Conservation (phyloP, 345 rosid species). For the Eucalyptus dawsonii region DNA sequence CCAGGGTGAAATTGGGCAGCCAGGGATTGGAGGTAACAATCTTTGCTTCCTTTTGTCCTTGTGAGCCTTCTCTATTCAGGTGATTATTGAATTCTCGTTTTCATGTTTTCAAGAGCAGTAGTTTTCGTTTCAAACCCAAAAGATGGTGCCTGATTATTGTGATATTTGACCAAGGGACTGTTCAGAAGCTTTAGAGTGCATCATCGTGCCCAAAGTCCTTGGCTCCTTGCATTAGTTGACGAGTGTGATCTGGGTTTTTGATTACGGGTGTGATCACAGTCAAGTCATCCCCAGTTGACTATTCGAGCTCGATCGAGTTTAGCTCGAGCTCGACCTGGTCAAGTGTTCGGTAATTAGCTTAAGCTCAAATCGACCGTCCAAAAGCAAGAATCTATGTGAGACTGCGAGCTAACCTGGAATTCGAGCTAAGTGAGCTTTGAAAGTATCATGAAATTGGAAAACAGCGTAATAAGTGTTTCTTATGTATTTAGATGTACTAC, state of each 20-base stretch:
- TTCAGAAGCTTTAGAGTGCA: not conserved
- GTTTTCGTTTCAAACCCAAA: not conserved
- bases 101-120: not conserved
- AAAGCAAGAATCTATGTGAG: not conserved
- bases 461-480: not conserved
- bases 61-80: not conserved
- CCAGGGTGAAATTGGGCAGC: constrained; percentile 21
- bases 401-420: not conserved
- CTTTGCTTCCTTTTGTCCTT: not conserved
- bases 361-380: not conserved
- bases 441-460: not conserved
- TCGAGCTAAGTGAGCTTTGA: not conserved
- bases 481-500: not conserved
- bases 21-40: constrained; percentile 24
- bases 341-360: not conserved
- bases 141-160: not conserved
- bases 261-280: not conserved
- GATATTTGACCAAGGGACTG: not conserved
- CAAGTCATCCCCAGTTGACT: not conserved
- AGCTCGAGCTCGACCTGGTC: not conserved
- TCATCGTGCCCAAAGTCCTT: not conserved
- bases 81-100: not conserved
- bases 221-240: not conserved
- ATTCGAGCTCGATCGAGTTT: not conserved
- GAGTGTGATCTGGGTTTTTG: not conserved